Evolutionary conservation across 176 grass and related monocot genomes (phyloP), one percentile per base, ranked within the genome.

Genomic region (Carex myosuroides): DNA sequence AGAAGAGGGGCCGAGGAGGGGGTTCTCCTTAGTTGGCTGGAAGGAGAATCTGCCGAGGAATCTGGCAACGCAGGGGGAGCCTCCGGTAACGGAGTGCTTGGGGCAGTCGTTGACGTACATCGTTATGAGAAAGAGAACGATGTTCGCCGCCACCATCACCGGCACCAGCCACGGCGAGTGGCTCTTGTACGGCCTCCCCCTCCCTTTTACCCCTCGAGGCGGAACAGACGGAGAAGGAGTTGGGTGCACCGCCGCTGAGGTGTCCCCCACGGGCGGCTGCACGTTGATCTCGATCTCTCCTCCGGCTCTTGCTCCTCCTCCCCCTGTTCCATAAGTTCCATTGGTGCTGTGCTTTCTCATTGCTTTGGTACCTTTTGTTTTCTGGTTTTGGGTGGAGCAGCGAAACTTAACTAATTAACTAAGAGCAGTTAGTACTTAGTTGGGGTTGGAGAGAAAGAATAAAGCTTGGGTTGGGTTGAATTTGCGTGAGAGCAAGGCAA

Each of bases 21-120:
- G 95, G 68, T 98, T 98, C 86, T 93, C 90, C 74, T 64, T 90
- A 85, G 91, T 86, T 30, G 90, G 90, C 82, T 98, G 89, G 87
- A 98, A 98, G 55, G 95, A 81, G 89, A 98, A 93, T 2, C 90
- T 85, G 0, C 95, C 90, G 60, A 97, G 89, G 78, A 88, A 92
- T 8, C 44, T n/a, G 2, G 79, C 92, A 71, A 87, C 17, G 81
- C 95, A 97, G 21, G 52, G 11, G 70, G 61, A 9, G 46, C 46
- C 46, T 50, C 46, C 46, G 1, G 46, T 2, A 10, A 50, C 46
- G 44, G 20, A 83, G 81, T 85, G 86, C 11, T 63, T 46, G 8
- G 88, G 95, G 89, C 95, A 98, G 71, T 98, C 60, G 85, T 98
- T 98, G 62, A 98, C 69, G 80, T 80, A 91, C 95, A 98, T 98